Conservation (phyloP, 225 moss, liverwort and hornwort genomes). For the Asterella californica region DNA sequence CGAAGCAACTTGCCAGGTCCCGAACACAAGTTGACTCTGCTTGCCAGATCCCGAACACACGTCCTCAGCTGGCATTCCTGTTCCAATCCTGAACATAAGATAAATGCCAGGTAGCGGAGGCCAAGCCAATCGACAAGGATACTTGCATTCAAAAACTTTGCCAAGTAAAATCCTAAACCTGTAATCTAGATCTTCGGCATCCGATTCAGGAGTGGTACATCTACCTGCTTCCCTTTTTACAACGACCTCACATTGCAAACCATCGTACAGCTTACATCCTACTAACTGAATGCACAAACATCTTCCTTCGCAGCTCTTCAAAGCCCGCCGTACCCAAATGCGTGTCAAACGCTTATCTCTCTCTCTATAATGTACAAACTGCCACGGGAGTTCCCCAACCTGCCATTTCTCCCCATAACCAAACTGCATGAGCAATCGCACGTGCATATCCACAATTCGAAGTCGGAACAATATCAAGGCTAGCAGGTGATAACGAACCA, state of each 20-base stretch:
- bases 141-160: slow-evolving; percentile 1
- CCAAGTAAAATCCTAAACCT: not conserved
- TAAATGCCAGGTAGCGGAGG: slow-evolving; percentile 6
- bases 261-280: not conserved
- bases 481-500: not conserved
- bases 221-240: not conserved
- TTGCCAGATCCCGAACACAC: slow-evolving; percentile 17
- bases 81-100: slow-evolving; percentile 5
- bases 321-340: not conserved
- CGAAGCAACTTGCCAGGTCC: not conserved
- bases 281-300: not conserved
- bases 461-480: not conserved
- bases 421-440: not conserved
- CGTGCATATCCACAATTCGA: slow-evolving; percentile 2
- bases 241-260: not conserved
- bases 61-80: slow-evolving; percentile 33
- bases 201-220: not conserved
- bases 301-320: not conserved
- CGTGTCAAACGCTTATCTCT: not conserved
- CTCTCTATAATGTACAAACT: not conserved
- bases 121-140: slow-evolving; percentile 8
- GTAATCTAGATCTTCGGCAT: slow-evolving; percentile 2
- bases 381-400: not conserved
- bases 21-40: slow-evolving; percentile 7
- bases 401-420: not conserved